Conservation (phyloP, 164 flowering plant genomes). For the Litsea cubeba region DNA sequence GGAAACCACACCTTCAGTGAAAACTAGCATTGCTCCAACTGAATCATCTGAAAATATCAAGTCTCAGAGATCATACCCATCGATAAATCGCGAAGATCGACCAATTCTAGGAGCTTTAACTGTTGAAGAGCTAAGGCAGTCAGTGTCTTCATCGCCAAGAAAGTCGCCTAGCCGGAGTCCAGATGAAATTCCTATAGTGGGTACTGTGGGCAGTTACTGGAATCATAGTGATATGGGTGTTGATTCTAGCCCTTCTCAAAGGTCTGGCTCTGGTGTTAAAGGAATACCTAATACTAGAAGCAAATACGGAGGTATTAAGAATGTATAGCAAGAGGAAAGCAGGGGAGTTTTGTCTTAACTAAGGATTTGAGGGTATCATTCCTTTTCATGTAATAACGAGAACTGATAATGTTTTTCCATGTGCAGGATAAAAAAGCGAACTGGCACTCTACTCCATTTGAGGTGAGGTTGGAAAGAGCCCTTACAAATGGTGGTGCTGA, state of each 20-base stretch:
- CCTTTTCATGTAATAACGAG: background rate
- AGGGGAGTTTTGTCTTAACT: background rate
- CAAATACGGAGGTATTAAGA: slow-evolving; percentile 82
- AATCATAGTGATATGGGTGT: slow-evolving; percentile 28
- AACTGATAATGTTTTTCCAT: background rate
- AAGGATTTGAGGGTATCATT: slow-evolving; percentile 9
- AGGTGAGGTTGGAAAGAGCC: slow-evolving; percentile 86
- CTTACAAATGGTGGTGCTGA: slow-evolving; percentile 47
- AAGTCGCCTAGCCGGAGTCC: slow-evolving; percentile 75
- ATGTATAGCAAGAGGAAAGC: slow-evolving; percentile 12
- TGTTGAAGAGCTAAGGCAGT: slow-evolving; percentile 63
- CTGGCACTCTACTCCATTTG: slow-evolving; percentile 93
- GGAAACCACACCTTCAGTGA: slow-evolving; percentile 36
- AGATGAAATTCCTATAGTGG: slow-evolving; percentile 82
- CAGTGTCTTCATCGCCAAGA: slow-evolving; percentile 62
- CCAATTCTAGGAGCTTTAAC: slow-evolving; percentile 89
- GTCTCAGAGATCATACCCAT: slow-evolving; percentile 44
- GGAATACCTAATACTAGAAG: slow-evolving; percentile 94
- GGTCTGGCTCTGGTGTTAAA: slow-evolving; percentile 24
- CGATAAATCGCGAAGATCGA: slow-evolving; percentile 53
- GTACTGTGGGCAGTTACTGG: slow-evolving; percentile 87
- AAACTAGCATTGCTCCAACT: slow-evolving; percentile 22
- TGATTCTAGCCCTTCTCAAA: slow-evolving; percentile 42
- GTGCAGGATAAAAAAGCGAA: slow-evolving; percentile 88
- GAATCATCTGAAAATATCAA: slow-evolving; percentile 31